phyloP scores from a whole-genome alignment of 306 rosid species.

The Vicia sativa region DNA sequence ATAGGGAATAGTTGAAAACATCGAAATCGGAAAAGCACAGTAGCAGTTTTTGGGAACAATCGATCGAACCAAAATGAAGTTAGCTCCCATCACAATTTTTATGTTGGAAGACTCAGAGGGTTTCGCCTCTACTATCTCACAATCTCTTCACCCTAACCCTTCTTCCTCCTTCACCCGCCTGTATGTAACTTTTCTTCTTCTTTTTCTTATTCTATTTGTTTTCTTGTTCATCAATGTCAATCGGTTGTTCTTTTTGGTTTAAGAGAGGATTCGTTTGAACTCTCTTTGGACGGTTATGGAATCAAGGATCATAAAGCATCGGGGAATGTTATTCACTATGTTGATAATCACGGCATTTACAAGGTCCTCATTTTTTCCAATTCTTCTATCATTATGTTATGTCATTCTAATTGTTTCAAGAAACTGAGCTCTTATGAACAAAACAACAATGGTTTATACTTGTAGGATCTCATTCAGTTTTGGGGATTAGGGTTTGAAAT shows the following conservation, averaged over 20 bases:
- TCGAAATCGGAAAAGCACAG: neutral
- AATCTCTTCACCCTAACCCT: constrained; percentile 54
- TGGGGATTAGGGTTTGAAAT: neutral
- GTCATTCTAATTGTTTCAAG: neutral
- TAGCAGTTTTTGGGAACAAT: neutral
- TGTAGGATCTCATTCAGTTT: no score
- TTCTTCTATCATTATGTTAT: neutral
- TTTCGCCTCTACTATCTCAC: constrained; percentile 57
- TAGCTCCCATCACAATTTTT: constrained; percentile 54
- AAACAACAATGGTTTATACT: neutral
- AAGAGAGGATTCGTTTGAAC: constrained; percentile 68
- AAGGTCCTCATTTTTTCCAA: constrained; percentile 41
- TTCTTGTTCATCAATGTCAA: neutral
- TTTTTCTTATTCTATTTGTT: neutral
- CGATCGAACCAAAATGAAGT: constrained; percentile 49
- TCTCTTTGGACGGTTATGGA: constrained; percentile 69
- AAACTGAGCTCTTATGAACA: neutral
- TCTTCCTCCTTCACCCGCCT: constrained; percentile 44
- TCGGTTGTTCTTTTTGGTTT: neutral
- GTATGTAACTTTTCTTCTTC: constrained; percentile 50
- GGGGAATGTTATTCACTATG: constrained; percentile 60
- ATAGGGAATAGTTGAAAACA: no score
- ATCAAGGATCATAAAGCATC: constrained; percentile 63
- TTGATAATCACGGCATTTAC: constrained; percentile 54
- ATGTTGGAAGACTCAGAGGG: constrained; percentile 68